phyloP scores from a whole-genome alignment of 768 basidiomycete species.

The Phaeolepiota aurea region DNA sequence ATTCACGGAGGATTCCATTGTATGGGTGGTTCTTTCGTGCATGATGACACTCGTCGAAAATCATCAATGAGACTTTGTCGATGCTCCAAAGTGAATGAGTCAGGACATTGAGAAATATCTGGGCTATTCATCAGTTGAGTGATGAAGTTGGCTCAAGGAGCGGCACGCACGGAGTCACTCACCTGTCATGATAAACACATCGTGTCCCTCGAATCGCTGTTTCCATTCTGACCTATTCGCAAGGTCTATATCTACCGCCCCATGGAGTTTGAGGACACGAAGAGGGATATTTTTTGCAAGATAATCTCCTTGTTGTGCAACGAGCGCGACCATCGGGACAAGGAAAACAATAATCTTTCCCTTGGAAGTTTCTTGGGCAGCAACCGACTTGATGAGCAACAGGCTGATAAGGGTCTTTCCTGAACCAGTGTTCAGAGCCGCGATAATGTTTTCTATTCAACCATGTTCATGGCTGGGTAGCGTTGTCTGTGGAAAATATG shows the following conservation, averaged over 20 bases:
- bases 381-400: conserved; percentile 71
- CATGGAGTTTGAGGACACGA: conserved; percentile 61
- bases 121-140: conserved; percentile 35
- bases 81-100: conserved; percentile 79
- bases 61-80: conserved; percentile 55
- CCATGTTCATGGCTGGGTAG: conserved; percentile 12
- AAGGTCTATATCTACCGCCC: conserved; percentile 63
- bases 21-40: conserved; percentile 69
- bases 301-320: conserved; percentile 72
- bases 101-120: conserved; percentile 74
- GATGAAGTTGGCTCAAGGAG: background rate
- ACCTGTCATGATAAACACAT: conserved; percentile 87
- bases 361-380: conserved; percentile 35
- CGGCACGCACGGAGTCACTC: too few relatives aligned
- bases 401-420: conserved; percentile 75
- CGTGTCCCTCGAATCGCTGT: conserved; percentile 48
- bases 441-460: conserved; percentile 52
- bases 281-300: conserved; percentile 57
- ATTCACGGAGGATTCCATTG: conserved; percentile 69
- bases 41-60: conserved; percentile 83
- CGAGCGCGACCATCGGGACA: conserved; percentile 79
- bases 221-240: conserved; percentile 62
- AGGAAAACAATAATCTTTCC: conserved; percentile 71
- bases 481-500: background rate
- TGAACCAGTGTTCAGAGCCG: conserved; percentile 69